Percentiles rank a stretch among this genome's conserved stretches.
Conservation (phyloP, 441 rosid species). For the Oxalis stricta region DNA sequence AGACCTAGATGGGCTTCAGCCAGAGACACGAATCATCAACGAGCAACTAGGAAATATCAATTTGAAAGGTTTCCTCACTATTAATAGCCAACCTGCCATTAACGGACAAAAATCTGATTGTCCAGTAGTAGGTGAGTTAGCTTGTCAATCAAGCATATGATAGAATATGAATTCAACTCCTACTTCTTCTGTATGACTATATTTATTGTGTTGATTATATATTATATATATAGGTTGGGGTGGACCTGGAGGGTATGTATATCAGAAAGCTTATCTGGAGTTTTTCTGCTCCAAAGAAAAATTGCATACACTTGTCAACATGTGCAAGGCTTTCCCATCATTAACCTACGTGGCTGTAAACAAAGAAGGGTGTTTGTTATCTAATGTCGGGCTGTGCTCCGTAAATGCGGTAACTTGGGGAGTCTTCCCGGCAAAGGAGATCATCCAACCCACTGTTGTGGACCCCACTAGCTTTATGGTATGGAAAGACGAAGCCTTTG, state of each 20-base stretch:
- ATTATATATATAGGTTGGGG: no score
- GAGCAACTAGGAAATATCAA: conserved; percentile 76
- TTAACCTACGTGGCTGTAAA: conserved; percentile 61
- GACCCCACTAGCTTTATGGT: conserved; percentile 81
- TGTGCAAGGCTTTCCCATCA: conserved; percentile 44
- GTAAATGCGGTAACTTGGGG: conserved; percentile 98
- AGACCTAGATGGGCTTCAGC: conserved; percentile 78
- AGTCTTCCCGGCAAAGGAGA: conserved; percentile 82
- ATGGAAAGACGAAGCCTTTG: conserved; percentile 97
- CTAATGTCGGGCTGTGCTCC: conserved; percentile 31
- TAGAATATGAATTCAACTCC: no score
- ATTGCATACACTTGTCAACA: conserved; percentile 43
- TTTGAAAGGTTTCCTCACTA: conserved; percentile 72
- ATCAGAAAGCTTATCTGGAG: conserved; percentile 92
- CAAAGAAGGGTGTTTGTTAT: conserved; percentile 42
- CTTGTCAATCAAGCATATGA: no score
- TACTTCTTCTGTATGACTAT: no score
- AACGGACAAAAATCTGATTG: conserved; percentile 76
- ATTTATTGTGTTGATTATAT: no score
- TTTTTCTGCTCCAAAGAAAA: conserved; percentile 81
- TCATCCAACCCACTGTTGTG: conserved; percentile 83
- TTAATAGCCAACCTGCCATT: conserved; percentile 94
- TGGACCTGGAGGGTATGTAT: conserved; percentile 82
- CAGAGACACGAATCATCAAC: conserved; percentile 82
- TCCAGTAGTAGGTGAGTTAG: conserved; percentile 56